Evolutionary conservation across 2,329 filamentous ascomycete genomes (phyloP).

Genomic region (Fusarium succisae): DNA sequence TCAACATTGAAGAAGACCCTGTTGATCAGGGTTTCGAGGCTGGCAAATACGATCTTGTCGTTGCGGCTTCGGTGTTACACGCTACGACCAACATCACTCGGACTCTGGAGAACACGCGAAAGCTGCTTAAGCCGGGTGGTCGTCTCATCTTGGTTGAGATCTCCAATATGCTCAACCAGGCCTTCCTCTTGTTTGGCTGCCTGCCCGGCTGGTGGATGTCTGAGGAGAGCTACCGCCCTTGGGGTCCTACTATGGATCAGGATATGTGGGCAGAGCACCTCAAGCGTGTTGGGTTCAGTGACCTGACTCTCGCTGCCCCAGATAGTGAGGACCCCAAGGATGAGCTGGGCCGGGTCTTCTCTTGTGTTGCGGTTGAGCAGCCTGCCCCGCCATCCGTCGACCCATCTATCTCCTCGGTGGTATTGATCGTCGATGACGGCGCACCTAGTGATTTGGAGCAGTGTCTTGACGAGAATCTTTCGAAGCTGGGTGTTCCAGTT

Average conservation of each 20-base stretch:
- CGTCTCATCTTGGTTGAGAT: neutral
- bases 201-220: neutral
- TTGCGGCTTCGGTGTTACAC: neutral
- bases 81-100: neutral
- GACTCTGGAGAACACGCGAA: neutral
- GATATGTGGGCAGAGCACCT: neutral
- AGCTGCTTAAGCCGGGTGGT: neutral
- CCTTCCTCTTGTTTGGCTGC: neutral
- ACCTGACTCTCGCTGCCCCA: neutral
- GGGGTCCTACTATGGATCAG: neutral
- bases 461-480: neutral
- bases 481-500: neutral
- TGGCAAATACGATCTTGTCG: neutral
- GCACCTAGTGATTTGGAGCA: neutral
- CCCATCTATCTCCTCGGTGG: neutral
- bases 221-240: neutral
- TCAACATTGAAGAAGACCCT: neutral
- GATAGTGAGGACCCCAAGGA: neutral
- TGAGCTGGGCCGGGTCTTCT: neutral
- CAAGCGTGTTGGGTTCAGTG: neutral
- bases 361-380: neutral
- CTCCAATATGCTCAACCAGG: neutral
- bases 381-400: neutral
- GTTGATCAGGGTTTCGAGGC: neutral
- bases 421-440: neutral